Base-by-base conservation (phyloP, 495 filamentous ascomycete genomes). In the Xylaria curta region DNA sequence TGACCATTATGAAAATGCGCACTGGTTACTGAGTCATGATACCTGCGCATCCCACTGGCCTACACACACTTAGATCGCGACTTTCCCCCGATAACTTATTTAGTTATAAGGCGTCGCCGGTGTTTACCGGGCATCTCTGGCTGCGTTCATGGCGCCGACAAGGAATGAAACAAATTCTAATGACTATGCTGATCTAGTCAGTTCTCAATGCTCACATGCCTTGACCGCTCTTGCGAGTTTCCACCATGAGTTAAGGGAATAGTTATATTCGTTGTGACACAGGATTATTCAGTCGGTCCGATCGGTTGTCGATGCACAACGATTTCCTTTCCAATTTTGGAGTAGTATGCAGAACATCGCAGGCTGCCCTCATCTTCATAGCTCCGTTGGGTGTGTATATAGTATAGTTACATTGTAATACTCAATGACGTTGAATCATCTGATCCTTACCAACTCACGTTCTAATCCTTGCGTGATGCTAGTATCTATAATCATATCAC, bases 201-300 rank as follows among this genome's bases (percentile, higher is more conserved):
- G 28, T 5, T 15, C 28, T 36, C 7, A 19, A 59, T 36, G 13
- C 31, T 60, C 33, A 38, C 12, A 38, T 31, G 58, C 17, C 31
- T 21, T 0, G 13, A 13, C 31, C 31, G n/a, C 19, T 24, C 38
- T 28, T 56, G 1, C 12, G 17, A 42, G 17, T 28, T 21, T 19
- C 21, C 36, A 24, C 44, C 21, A 17, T 24, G 21, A 12, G 21
- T 63, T 42, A 28, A 21, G 24, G 3, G 1, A 49, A 53, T 46
- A 46, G 13, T 42, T 59, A 26, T 56, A 46, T 21, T 24, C 38
- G 38, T 24, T 33, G 66, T 58, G 38, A 58, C 46, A 59, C 66
- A n/a, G 40, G 21, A 46, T 38, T 42, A 8, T 46, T 15, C 1
- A 68, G 66, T 68, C 66, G 66, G 66, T 47, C 66, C 66, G 66